These are phyloP conservation scores for Onygenales sp. DNA, from an alignment of 2,329 filamentous ascomycete species.

Conservation along the genomic window DNA sequence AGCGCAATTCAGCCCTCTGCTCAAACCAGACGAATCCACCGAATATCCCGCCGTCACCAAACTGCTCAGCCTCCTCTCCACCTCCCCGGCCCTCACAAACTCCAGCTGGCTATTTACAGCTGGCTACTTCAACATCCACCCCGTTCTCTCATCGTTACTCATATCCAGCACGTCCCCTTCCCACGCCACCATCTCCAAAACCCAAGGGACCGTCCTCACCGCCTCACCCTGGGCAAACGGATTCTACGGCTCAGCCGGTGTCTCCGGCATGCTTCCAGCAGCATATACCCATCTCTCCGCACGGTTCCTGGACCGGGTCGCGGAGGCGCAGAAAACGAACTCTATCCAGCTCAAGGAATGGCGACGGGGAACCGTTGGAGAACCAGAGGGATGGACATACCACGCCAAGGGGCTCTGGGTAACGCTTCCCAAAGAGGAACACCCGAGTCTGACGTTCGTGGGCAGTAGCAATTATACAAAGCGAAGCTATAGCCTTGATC, in stretches of 20 bases:
- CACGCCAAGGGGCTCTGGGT: conserved; percentile 96
- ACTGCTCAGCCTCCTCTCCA: conserved; percentile 60
- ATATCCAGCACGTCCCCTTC: conserved; percentile 54
- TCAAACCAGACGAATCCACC: conserved; percentile 71
- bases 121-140: conserved; percentile 96
- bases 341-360: conserved; percentile 76
- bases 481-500: conserved; percentile 80
- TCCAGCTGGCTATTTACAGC: conserved; percentile 94
- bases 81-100: conserved; percentile 49
- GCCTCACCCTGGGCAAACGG: conserved; percentile 91
- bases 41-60: conserved; percentile 74
- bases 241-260: conserved; percentile 79
- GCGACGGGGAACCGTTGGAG: conserved; percentile 69
- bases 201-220: conserved; percentile 72
- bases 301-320: conserved; percentile 62
- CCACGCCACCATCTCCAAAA: conserved; percentile 21
- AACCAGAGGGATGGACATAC: conserved; percentile 87
- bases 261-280: conserved; percentile 81
- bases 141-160: conserved; percentile 68
- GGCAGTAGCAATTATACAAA: conserved; percentile 96
- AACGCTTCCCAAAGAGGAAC: conserved; percentile 48
- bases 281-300: conserved; percentile 85
- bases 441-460: conserved; percentile 70
- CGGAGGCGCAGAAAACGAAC: conserved; percentile 41
- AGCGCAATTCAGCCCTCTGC: conserved; percentile 76